phyloP scores from a whole-genome alignment of 75 land plant genomes.

The Adiantum capillusveneris region DNA sequence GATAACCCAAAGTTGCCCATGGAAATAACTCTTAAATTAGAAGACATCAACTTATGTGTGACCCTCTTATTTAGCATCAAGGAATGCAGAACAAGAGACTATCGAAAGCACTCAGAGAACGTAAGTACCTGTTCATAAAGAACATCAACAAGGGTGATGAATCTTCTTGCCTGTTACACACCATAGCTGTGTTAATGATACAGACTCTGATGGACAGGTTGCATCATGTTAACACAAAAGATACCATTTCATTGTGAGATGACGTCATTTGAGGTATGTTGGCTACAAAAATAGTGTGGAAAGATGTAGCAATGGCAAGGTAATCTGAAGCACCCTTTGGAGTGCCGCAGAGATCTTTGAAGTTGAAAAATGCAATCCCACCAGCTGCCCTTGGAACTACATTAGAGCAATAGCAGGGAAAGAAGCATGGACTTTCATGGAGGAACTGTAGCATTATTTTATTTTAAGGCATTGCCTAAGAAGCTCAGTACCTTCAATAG shows the following conservation, averaged over 20 bases:
- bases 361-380: conserved; percentile 26
- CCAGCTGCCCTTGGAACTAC: conserved; percentile 37
- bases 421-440: too few relatives aligned
- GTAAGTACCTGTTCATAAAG: conserved; percentile 29
- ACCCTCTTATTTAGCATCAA: too few relatives aligned
- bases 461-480: too few relatives aligned
- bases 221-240: neutral
- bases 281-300: conserved; percentile 27
- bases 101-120: neutral
- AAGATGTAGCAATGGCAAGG: conserved; percentile 31
- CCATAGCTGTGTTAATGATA: neutral
- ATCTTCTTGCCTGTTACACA: conserved; percentile 27
- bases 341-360: conserved; percentile 33
- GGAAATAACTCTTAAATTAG: too few relatives aligned
- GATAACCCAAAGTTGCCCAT: too few relatives aligned
- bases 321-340: conserved; percentile 33
- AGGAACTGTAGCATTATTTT: too few relatives aligned
- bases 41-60: too few relatives aligned
- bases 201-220: neutral
- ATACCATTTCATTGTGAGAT: conserved; percentile 26
- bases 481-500: conserved; percentile 21
- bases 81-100: neutral
- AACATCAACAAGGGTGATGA: conserved; percentile 34
- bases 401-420: neutral
- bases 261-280: conserved; percentile 28